phyloP scores from a whole-genome alignment of 768 basidiomycete species.

The Leccinum sublutescens region DNA sequence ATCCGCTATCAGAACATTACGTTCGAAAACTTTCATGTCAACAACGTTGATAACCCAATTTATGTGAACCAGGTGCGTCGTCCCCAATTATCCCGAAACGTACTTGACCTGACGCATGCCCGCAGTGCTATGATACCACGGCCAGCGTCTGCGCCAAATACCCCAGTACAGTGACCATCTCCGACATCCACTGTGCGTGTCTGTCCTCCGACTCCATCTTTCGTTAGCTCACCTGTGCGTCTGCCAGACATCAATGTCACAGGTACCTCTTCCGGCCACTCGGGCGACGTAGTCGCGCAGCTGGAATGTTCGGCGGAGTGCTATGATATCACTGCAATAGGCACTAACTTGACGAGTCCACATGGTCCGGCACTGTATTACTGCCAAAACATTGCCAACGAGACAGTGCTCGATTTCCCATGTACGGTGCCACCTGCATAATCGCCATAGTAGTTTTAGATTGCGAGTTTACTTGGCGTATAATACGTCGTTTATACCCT shows the following conservation, averaged over 20 bases:
- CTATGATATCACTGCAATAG: conserved; percentile 37
- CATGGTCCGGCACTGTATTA: conserved; percentile 33
- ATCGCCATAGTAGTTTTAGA: neutral
- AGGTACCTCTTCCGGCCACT: conserved; percentile 42
- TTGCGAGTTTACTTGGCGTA: too few relatives aligned
- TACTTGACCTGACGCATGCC: neutral
- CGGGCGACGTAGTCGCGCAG: conserved; percentile 39
- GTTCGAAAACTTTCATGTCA: conserved; percentile 27
- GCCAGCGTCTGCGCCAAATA: conserved; percentile 37
- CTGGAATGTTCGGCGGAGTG: conserved; percentile 42
- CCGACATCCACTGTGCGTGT: conserved; percentile 41
- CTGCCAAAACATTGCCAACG: conserved; percentile 37
- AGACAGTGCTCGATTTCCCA: conserved; percentile 29
- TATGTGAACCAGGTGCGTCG: conserved; percentile 35
- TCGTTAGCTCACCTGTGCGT: too few relatives aligned
- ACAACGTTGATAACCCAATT: conserved; percentile 44
- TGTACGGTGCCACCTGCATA: conserved; percentile 17
- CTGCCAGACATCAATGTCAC: conserved; percentile 37
- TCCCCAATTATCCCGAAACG: too few relatives aligned
- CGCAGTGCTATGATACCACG: conserved; percentile 38
- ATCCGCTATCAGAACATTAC: conserved; percentile 21
- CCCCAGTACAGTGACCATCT: conserved; percentile 38
- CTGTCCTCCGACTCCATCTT: neutral
- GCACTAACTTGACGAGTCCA: conserved; percentile 25
- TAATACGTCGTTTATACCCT: too few relatives aligned